phyloP scores from a whole-genome alignment of 2,329 filamentous ascomycete species.

The Polychaeton citri region DNA sequence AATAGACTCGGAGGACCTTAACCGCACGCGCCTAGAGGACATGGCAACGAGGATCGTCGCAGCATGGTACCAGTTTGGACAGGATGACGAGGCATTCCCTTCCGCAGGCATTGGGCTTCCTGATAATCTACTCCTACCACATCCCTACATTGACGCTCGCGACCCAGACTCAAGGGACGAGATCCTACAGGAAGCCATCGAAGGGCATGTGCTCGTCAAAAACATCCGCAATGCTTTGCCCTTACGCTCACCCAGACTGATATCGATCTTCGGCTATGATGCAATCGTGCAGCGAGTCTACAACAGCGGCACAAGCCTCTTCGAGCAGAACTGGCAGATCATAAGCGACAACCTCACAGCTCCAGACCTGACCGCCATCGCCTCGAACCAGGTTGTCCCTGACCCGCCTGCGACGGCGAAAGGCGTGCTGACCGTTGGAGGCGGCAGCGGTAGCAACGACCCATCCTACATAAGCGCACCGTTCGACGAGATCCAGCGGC shows the following conservation, averaged over 20 bases:
- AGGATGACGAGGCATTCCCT: conserved; percentile 29
- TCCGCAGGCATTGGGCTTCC: conserved; percentile 22
- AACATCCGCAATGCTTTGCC: conserved; percentile 45
- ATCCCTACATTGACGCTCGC: conserved; percentile 41
- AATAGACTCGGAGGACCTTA: conserved; percentile 47
- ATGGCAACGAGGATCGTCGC: conserved; percentile 44
- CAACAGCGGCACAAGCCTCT: conserved; percentile 11
- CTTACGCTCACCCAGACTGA: conserved; percentile 33
- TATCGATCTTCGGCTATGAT: conserved; percentile 31
- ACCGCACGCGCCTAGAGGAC: conserved; percentile 43
- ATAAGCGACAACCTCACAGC: conserved; percentile 1
- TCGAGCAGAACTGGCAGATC: conserved; percentile 14
- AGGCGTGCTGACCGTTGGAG: conserved; percentile 20
- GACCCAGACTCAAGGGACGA: conserved; percentile 37
- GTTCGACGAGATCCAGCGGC: conserved; percentile 21
- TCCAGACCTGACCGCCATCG: not conserved
- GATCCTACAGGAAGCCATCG: conserved; percentile 44
- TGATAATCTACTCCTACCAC: conserved; percentile 21
- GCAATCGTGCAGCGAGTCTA: conserved; percentile 21
- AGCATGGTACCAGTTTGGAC: conserved; percentile 43
- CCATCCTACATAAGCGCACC: conserved; percentile 22
- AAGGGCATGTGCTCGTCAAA: conserved; percentile 53
- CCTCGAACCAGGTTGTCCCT: not conserved
- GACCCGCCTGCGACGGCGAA: not conserved
- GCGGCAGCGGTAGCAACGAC: conserved; percentile 21